phyloP scores from a whole-genome alignment of 176 grass and related monocot species.

The maize (Zea mays) region Zm-B73-REFERENCE-NAM-5.0 NC_050102.1:172422501-172423000 shows the following conservation, averaged over 20 bases:
- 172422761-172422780: neutral
- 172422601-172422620: neutral
- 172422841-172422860: neutral
- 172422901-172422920: constrained; percentile 20
- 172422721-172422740: neutral
- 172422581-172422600: neutral
- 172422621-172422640: constrained; percentile 14
- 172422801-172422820: constrained; percentile 17
- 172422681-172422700: neutral
- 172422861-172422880: neutral
- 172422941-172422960: constrained; percentile 34
- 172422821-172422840: neutral
- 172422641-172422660: neutral
- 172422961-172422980: constrained; percentile 29
- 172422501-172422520: constrained; percentile 96
- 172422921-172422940: constrained; percentile 7
- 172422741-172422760: constrained; percentile 14
- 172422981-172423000: constrained; percentile 99
- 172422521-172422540: constrained; percentile 92
- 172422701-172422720: constrained; percentile 8
- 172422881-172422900: constrained; percentile 17
- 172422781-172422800: neutral
- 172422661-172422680: neutral
- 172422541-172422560: constrained; percentile 68
- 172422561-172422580: neutral